Evolutionary conservation across 257 asterid species (phyloP), one percentile per base, ranked within the genome.

Genomic region (Nicotiana noctiflora): DNA sequence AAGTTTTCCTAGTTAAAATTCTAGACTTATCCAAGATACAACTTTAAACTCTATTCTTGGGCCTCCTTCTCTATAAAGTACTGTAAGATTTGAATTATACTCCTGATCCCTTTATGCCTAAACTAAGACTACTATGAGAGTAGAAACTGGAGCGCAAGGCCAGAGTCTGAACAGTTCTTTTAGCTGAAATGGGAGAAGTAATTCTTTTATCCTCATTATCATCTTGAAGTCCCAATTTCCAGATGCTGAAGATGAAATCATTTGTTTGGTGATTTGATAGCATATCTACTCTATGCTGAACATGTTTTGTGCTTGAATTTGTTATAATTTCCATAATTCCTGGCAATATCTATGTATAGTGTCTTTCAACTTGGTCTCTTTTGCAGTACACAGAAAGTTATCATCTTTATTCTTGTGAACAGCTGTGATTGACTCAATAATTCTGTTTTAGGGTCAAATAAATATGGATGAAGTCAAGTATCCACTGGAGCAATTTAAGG

Each of bases 401-500:
- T 44, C 49, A n/a, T n/a, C n/a, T n/a, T 21, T 60, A 7, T 75
- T 81, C 37, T 74, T 74, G 44, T 74, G 25, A 74, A 23, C 31
- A 13, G 60, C 44, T 59, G 84, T 89, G 84, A 89, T 86, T 82
- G 40, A 37, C 44, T 67, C 52, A 21, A 80, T 80, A 79, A 67
- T 87, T 79, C 78, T 87, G 76, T 88, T 89, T 85, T 91, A 94
- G 99, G 99, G 90, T 90, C 99, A 96, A 89, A 87, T 96, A 85
- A 90, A 87, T 65, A 44, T 96, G 84, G 92, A 92, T 83, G 98
- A 96, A 81, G 84, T 88, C 89, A 96, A 90, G 84, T 86, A 94
- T 86, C 97, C 99, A 56, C 46, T 96, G 74, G 93, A 91, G 89
- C 94, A 92, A 85, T 96, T 89, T 85, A 96, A 94, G 99, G 99